Conservation (phyloP, 176 grass and related monocot genomes). For the Oryza rufipogon region DNA sequence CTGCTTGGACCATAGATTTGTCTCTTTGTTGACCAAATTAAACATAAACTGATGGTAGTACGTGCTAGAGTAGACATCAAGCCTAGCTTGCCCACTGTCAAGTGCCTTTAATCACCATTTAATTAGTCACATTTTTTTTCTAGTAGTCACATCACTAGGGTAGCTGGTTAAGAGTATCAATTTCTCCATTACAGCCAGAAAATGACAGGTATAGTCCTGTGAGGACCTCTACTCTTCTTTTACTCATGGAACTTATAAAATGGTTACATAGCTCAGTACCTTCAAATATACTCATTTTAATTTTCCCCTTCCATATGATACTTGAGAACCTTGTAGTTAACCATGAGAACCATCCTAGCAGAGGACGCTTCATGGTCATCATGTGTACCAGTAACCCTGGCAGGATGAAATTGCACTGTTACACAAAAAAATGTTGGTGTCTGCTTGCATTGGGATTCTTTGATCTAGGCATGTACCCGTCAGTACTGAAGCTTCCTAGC, state of each 20-base stretch:
- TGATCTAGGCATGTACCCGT: constrained; percentile 9
- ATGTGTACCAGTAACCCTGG: background rate
- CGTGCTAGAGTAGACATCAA: background rate
- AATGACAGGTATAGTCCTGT: background rate
- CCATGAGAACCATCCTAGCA: background rate
- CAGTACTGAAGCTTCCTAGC: constrained; percentile 26
- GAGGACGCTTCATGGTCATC: background rate
- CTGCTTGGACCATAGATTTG: constrained; percentile 8
- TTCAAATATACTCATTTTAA: background rate
- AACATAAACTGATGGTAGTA: background rate
- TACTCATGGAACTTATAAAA: background rate
- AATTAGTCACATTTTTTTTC: background rate
- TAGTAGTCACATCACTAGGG: background rate
- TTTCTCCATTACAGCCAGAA: background rate
- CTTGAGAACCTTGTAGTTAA: background rate
- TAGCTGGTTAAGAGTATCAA: background rate
- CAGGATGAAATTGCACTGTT: background rate
- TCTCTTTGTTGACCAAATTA: background rate
- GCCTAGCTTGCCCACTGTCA: background rate
- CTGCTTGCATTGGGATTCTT: background rate
- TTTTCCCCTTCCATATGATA: background rate
- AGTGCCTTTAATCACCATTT: background rate
- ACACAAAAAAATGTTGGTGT: background rate
- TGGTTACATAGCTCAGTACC: background rate
- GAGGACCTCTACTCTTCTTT: background rate